Evolutionary conservation across 1,284 basidiomycete genomes (phyloP), one percentile per base, ranked within the genome.

Genomic region (Ustilago hordei): DNA sequence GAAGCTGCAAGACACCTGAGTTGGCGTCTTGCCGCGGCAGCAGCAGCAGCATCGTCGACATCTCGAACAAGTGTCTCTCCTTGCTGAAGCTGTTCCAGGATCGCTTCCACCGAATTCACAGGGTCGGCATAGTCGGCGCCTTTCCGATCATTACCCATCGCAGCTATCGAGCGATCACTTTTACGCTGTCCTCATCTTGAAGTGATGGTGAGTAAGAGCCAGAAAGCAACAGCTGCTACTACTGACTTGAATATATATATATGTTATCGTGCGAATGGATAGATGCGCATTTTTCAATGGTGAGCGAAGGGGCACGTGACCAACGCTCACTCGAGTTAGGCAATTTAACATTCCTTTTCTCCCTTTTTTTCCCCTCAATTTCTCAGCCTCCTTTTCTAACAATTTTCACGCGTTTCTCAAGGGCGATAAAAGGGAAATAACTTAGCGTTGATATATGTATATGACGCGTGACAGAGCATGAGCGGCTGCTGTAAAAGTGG

Each of bases 51-150:
- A 17, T 54, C 34, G 52, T 54, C 56, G 32, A 15, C 12, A 13
- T 36, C 28, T 35, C 8, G 8, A 36, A 28, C 9, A n/a, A 19
- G 8, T 34, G 43, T 8, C 15, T 23, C 35, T 8, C 34, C 2
- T 35, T 52, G 45, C 6, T 45, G 35, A 8, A 66, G 60, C 17
- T 59, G 56, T 2, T 47, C 45, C 4, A 70, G 58, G 31, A 64
- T 45, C 41, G 48, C 32, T 19, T 54, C 9, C 5, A 50, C 15
- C 23, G 36, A 23, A 6, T 36, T 32, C 8, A 34, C 32, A 7
- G 12, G 19, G 4, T 54, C 34, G 12, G 34, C 31, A 23, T 54
- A 12, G 6, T 28, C 23, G 3, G 23, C 48, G 2, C 48, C 12
- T 4, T 50, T 28, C 15, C 28, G 48, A 32, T 28, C 31, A 28